Conservation (phyloP, 1,139 yeast species). For the Geotrichum restrictum region DNA sequence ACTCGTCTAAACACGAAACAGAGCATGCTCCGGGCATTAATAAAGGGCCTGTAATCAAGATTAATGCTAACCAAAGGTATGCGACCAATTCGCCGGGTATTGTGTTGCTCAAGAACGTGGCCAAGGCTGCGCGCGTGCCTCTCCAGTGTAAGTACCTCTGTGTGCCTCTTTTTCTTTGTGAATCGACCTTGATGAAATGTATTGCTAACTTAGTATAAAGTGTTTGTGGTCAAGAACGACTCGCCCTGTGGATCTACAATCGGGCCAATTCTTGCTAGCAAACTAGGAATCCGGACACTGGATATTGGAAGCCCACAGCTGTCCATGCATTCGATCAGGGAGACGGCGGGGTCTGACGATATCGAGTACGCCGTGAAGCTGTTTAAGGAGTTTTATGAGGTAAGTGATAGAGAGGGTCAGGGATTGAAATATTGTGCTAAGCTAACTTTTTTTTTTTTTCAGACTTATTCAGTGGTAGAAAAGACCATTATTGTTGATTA, state of each 20-base stretch:
- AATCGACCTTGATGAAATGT: too few species aligned
- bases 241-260: slow-evolving; percentile 96
- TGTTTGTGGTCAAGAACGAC: slow-evolving; percentile 87
- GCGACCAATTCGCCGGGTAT: slow-evolving; percentile 92
- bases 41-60: slow-evolving; percentile 85
- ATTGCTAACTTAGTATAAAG: slow-evolving; percentile 44
- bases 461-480: neutral
- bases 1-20: slow-evolving; percentile 67
- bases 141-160: slow-evolving; percentile 31
- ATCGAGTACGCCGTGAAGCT: slow-evolving; percentile 58
- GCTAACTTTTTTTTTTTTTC: too few species aligned
- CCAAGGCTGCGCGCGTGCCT: slow-evolving; percentile 55
- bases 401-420: neutral
- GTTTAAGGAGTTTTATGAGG: slow-evolving; percentile 53
- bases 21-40: slow-evolving; percentile 78
- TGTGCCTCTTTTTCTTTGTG: neutral
- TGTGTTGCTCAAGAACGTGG: slow-evolving; percentile 69
- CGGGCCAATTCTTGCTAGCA: slow-evolving; percentile 88
- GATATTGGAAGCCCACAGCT: slow-evolving; percentile 93
- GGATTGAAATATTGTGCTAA: neutral
- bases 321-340: slow-evolving; percentile 94
- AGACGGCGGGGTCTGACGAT: slow-evolving; percentile 83
- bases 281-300: slow-evolving; percentile 81
- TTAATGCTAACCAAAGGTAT: slow-evolving; percentile 93
- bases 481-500: slow-evolving; percentile 5